Evolutionary conservation across 352 stramenopile genomes (phyloP).

Genomic region (Blastocystis sp.): DNA sequence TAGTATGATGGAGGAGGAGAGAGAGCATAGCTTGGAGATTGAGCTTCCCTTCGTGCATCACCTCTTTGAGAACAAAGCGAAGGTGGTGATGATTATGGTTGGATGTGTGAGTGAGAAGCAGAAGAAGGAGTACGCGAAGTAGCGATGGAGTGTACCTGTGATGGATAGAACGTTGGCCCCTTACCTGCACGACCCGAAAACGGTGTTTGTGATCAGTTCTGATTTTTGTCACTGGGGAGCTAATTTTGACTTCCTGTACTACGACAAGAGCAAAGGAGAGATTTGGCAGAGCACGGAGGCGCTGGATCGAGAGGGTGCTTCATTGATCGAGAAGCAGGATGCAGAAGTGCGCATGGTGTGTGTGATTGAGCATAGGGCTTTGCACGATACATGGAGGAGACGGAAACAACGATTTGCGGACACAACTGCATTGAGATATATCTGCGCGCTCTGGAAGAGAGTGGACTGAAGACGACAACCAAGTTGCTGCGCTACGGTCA

Average conservation of each 20-base stretch:
- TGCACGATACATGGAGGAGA: slow-evolving; percentile 81
- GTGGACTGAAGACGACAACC: not conserved
- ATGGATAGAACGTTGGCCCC: slow-evolving; percentile 64
- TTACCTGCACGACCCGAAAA: slow-evolving; percentile 77
- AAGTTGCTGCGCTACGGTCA: slow-evolving; percentile 16
- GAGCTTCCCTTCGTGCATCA: slow-evolving; percentile 25
- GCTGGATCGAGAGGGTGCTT: slow-evolving; percentile 70
- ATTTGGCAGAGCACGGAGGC: slow-evolving; percentile 86
- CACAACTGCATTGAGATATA: slow-evolving; percentile 76
- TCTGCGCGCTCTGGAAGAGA: not conserved
- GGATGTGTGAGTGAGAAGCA: not conserved
- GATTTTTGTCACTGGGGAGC: slow-evolving; percentile 92
- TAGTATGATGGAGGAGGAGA: slow-evolving; percentile 13
- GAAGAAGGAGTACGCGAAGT: slow-evolving; percentile 7
- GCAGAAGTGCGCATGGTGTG: slow-evolving; percentile 56
- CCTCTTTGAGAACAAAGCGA: not conserved
- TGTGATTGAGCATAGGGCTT: slow-evolving; percentile 66
- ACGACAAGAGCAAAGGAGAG: slow-evolving; percentile 69
- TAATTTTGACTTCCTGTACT: slow-evolving; percentile 77
- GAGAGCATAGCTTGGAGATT: slow-evolving; percentile 32
- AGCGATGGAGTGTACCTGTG: not conserved
- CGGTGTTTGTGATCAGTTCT: slow-evolving; percentile 85
- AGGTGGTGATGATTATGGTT: slow-evolving; percentile 40
- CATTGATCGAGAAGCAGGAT: slow-evolving; percentile 80
- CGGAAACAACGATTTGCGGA: slow-evolving; percentile 89